Base-by-base conservation (phyloP, 2,329 filamentous ascomycete species). In the Dendrostoma leiphaemia region DNA sequence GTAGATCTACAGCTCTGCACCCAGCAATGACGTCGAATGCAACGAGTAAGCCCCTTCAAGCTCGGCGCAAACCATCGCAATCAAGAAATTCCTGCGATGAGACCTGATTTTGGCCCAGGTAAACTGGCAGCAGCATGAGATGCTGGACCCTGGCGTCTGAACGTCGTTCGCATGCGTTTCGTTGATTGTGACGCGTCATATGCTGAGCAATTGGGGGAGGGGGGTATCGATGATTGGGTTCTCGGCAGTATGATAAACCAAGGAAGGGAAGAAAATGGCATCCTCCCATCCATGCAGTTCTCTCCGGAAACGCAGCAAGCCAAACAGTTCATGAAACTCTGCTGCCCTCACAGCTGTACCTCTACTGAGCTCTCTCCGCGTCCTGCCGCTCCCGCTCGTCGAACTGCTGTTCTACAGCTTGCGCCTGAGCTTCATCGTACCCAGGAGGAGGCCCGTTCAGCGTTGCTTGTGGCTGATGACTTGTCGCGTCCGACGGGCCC, bases 341-440 rank as follows among this genome's bases (percentile, higher is more conserved):
- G 12, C n/a, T 17, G 12, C 8, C 47, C 23, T 23, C 6, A 49
- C 12, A 19, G 23, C 21, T 3, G 21, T 15, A 29, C 23, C 52
- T 69, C 61, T n/a, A 73, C 61, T 80, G 77, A 15, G 40, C 57
- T 59, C 80, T 78, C 65, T 93, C 89, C 40, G 90, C 77, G 61
- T 89, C 89, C 58, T 88, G 82, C 43, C 87, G 86, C 60, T 92
- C 79, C 57, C 88, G 89, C 62, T 90, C 84, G 66, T 91, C 83
- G 21, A 86, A 71, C 48, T 73, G 75, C 66, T 76, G 81, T 58
- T 73, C 78, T 26, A 86, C 69, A 26, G 82, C 82, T 62, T 86
- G 83, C n/a, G 81, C 85, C 70, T 97, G 93, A 26, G 90, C 89
- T 69, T 96, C 91, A 64, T 97, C 91, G 66, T 97, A 97, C 32